phyloP scores from a whole-genome alignment of 1,284 basidiomycete species.

The Meira miltonrushii region DNA sequence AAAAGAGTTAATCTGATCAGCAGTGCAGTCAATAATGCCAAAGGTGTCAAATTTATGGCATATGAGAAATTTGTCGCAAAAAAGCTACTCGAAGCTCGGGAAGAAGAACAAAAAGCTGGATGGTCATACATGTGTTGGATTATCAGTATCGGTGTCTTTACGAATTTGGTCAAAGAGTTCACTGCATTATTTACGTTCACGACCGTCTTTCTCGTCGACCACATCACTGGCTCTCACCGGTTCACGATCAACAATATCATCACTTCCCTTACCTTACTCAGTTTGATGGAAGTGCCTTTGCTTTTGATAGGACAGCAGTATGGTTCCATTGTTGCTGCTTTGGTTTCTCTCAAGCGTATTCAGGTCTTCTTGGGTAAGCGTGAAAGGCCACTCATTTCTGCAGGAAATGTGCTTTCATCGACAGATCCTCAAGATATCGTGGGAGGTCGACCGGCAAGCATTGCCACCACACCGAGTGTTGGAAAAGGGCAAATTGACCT shows the following conservation, averaged over 20 bases:
- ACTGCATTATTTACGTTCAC: conserved; percentile 27
- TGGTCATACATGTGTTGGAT: conserved; percentile 19
- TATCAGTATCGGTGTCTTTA: conserved; percentile 19
- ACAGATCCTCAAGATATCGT: background rate
- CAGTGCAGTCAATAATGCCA: conserved; percentile 34
- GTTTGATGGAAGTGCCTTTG: conserved; percentile 30
- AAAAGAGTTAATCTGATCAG: conserved; percentile 33
- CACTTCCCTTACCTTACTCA: conserved; percentile 35
- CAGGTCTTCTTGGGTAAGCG: conserved; percentile 27
- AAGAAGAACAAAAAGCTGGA: conserved; percentile 23
- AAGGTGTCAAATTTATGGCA: conserved; percentile 42
- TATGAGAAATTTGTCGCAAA: conserved; percentile 31
- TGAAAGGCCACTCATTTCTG: conserved; percentile 6
- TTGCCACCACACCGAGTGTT: background rate
- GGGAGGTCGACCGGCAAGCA: background rate
- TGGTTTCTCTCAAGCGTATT: conserved; percentile 33
- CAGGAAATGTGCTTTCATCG: background rate
- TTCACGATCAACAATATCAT: conserved; percentile 37
- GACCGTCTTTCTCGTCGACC: conserved; percentile 27
- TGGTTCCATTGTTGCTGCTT: conserved; percentile 27
- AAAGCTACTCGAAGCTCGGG: conserved; percentile 26
- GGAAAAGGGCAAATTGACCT: background rate
- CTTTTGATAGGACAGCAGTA: conserved; percentile 37
- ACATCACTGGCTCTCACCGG: conserved; percentile 19
- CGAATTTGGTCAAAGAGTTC: conserved; percentile 22